A percentile compares a stretch with the other conserved stretches of the same genome.
Evolutionary conservation across 2,329 filamentous ascomycete species (phyloP).

Genomic region (Arthrobotrys pseudoclavata): DNA sequence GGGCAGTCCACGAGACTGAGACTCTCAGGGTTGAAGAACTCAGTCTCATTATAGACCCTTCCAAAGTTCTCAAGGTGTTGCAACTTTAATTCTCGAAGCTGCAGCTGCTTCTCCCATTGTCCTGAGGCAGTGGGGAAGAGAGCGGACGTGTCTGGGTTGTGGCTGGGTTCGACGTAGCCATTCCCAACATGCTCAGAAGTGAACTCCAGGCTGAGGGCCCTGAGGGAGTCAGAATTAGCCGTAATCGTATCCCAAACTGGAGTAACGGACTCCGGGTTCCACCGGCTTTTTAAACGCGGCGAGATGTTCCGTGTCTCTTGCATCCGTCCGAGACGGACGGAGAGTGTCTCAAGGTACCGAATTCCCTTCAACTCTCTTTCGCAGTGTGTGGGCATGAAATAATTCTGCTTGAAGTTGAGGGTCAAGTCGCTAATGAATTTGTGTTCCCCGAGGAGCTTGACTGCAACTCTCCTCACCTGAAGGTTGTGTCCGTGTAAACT

Average conservation of each 20-base stretch:
- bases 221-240: neutral
- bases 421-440: neutral
- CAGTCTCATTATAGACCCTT: neutral
- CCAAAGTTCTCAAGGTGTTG: slow-evolving; percentile 1
- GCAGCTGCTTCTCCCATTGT: neutral
- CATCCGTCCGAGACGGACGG: neutral
- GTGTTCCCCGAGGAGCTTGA: neutral
- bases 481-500: neutral
- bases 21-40: slow-evolving; percentile 11
- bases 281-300: neutral
- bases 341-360: neutral
- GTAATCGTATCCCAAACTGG: slow-evolving; percentile 9
- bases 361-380: neutral
- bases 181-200: neutral
- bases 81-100: slow-evolving; percentile 6
- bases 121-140: neutral
- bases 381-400: neutral
- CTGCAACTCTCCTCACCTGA: neutral
- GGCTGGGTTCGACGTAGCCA: neutral
- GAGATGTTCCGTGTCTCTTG: neutral
- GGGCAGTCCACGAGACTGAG: slow-evolving; percentile 15
- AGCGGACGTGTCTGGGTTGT: neutral
- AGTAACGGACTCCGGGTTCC: neutral
- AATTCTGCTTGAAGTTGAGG: slow-evolving; percentile 11
- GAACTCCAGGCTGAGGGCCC: neutral